A percentile compares a stretch with the other conserved stretches of the same genome.
phyloP scores from a whole-genome alignment of 495 filamentous ascomycete genomes.

The Lophiostoma macrostomum region DNA sequence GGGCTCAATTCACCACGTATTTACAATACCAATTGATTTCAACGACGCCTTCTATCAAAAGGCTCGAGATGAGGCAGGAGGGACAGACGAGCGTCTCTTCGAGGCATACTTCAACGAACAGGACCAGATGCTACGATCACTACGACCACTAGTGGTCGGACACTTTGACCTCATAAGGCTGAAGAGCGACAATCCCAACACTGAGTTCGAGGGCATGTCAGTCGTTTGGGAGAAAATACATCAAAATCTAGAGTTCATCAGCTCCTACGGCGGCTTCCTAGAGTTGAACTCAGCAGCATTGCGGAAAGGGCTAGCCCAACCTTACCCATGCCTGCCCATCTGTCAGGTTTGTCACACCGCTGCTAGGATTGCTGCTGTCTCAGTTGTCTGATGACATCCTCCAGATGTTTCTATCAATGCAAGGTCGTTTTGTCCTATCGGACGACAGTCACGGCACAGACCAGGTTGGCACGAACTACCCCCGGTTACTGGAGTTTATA shows the following conservation, averaged over 20 bases:
- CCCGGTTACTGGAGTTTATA: constrained; percentile 57
- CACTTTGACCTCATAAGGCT: constrained; percentile 92
- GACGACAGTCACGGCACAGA: constrained; percentile 87
- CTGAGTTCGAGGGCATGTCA: constrained; percentile 50
- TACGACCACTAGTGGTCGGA: constrained; percentile 77
- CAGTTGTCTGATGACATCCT: constrained; percentile 5
- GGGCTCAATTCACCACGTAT: constrained; percentile 86
- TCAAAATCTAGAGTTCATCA: constrained; percentile 70
- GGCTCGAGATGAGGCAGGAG: constrained; percentile 56
- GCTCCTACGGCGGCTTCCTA: constrained; percentile 71
- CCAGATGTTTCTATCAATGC: constrained; percentile 58
- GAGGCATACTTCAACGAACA: constrained; percentile 85
- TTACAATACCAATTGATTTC: constrained; percentile 85
- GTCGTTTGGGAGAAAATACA: constrained; percentile 69
- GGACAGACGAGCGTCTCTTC: constrained; percentile 69
- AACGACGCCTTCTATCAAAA: constrained; percentile 63
- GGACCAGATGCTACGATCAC: constrained; percentile 68
- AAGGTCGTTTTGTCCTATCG: constrained; percentile 81
- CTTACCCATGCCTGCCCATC: constrained; percentile 79
- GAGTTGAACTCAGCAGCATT: constrained; percentile 85
- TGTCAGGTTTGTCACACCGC: constrained; percentile 59
- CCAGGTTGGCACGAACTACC: constrained; percentile 72
- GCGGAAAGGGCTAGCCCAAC: constrained; percentile 85
- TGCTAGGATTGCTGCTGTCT: background rate
- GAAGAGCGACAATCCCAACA: constrained; percentile 63